phyloP scores from a whole-genome alignment of 2,329 filamentous ascomycete species.

The Pseudogymnoascus sp. region DNA sequence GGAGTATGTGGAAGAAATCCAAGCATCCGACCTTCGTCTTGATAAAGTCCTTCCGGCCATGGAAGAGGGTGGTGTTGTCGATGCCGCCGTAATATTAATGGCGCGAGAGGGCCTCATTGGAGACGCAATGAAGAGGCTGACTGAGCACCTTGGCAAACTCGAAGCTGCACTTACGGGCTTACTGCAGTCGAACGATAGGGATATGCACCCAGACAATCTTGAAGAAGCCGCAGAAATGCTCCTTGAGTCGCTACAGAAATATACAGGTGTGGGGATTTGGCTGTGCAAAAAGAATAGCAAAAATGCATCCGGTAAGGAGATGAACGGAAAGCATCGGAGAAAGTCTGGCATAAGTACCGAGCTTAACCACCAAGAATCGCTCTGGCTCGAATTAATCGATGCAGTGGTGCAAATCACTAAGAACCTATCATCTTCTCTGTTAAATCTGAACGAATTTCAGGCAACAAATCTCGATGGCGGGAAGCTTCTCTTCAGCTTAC shows the following conservation, averaged over 20 bases:
- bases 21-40: constrained; percentile 69
- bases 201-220: constrained; percentile 44
- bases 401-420: constrained; percentile 55
- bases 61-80: constrained; percentile 81
- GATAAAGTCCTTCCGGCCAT: constrained; percentile 77
- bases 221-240: constrained; percentile 65
- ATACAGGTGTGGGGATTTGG: constrained; percentile 90
- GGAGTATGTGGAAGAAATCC: constrained; percentile 70
- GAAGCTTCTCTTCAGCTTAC: constrained; percentile 59
- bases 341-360: constrained; percentile 37
- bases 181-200: constrained; percentile 51
- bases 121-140: constrained; percentile 75
- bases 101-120: constrained; percentile 77
- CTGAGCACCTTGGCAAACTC: constrained; percentile 71
- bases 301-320: constrained; percentile 29
- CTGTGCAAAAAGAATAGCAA: constrained; percentile 81
- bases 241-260: constrained; percentile 74
- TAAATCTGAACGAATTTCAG: constrained; percentile 25
- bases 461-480: constrained; percentile 41
- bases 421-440: constrained; percentile 50
- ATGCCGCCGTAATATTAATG: constrained; percentile 87
- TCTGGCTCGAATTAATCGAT: constrained; percentile 56
- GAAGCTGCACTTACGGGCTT: constrained; percentile 71
- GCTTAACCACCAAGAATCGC: constrained; percentile 44
- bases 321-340: constrained; percentile 26